Evolutionary conservation across 371 early-diverging fungal species (phyloP), one percentile per base, ranked within the genome.

Genomic region (Mortierella sp.): DNA sequence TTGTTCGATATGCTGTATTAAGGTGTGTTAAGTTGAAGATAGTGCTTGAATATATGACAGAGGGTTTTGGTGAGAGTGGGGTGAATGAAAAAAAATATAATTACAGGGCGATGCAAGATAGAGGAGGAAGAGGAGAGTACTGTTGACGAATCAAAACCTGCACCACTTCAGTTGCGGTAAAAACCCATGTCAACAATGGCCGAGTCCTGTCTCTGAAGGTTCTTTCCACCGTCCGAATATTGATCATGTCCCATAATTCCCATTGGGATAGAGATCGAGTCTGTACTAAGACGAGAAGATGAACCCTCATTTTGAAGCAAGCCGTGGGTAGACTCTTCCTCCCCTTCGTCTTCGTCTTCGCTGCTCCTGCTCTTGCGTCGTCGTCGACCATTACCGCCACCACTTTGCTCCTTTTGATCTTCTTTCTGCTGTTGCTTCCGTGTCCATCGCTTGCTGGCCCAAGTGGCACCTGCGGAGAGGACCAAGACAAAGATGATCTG

Each of bases 401-500:
- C 50, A 16, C 21, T 19, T 21, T 23, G 12, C 9, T 53, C 4
- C 53, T 53, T 16, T 23, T 73, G 63, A 15, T 73, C 67, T 28
- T 50, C 66, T 37, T 79, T 65, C 48, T 62, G 18, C 57, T 80
- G 73, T 44, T 73, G 62, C 70, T 64, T 80, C 53, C 69, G 73
- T 12, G 73, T 47, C 19, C 19, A 53, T 2, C 70, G 60, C 57
- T 73, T 73, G 68, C 74, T 80, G 9, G 70, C 44, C 62, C 66
- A 59, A 18, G 70, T 59, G 1, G 70, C 80, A 1, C 48, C 70
- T 0, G 61, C 26, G 7, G 69, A 73, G 11, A 80, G 68, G 14
- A 80, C 59, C 58, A 80, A 45, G 30, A 82, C 80, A 19, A 82
- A 14, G 30, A 75, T 55, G 25, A 82, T 60, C 55, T 82, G 80